These are phyloP conservation scores for Tetrahymena elliotti DNA, from an alignment of 73 alveolate species.

Conservation along the genomic window DNA sequence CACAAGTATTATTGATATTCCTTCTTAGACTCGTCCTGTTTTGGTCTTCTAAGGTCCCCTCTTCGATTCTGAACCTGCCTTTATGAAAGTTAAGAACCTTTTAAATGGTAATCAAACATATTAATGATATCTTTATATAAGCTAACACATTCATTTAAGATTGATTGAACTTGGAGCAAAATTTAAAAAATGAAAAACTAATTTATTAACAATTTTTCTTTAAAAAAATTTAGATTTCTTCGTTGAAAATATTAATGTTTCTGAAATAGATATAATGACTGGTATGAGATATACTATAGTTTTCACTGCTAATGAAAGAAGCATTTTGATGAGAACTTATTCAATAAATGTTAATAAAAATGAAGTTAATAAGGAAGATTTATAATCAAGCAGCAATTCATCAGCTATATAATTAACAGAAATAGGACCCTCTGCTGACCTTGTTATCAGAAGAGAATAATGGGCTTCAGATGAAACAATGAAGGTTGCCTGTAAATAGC, in stretches of 20 bases:
- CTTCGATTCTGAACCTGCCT: slow-evolving; percentile 52
- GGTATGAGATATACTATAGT: slow-evolving; percentile 49
- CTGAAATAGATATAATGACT: slow-evolving; percentile 34
- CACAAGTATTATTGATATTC: slow-evolving; percentile 18
- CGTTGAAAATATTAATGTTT: slow-evolving; percentile 23
- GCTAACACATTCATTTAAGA: slow-evolving; percentile 8
- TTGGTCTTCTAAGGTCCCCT: slow-evolving; percentile 69
- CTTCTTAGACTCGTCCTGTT: slow-evolving; percentile 51
- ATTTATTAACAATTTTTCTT: not conserved
- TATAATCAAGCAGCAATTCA: not conserved
- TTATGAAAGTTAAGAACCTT: slow-evolving; percentile 49
- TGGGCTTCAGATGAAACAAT: slow-evolving; percentile 47
- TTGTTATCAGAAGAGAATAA: slow-evolving; percentile 51
- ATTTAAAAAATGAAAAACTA: not conserved
- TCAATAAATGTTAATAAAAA: slow-evolving; percentile 12
- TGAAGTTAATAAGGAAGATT: slow-evolving; percentile 17
- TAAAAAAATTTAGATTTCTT: slow-evolving; percentile 17
- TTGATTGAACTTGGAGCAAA: not conserved
- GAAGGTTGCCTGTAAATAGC: slow-evolving; percentile 65
- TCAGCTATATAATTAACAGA: slow-evolving; percentile 39
- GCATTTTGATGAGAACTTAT: slow-evolving; percentile 38
- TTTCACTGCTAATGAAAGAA: slow-evolving; percentile 50
- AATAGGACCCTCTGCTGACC: slow-evolving; percentile 52
- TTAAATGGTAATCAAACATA: slow-evolving; percentile 27
- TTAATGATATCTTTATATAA: not conserved